Conservation (phyloP, 495 filamentous ascomycete genomes). For the Delitschia confertaspora region DNA sequence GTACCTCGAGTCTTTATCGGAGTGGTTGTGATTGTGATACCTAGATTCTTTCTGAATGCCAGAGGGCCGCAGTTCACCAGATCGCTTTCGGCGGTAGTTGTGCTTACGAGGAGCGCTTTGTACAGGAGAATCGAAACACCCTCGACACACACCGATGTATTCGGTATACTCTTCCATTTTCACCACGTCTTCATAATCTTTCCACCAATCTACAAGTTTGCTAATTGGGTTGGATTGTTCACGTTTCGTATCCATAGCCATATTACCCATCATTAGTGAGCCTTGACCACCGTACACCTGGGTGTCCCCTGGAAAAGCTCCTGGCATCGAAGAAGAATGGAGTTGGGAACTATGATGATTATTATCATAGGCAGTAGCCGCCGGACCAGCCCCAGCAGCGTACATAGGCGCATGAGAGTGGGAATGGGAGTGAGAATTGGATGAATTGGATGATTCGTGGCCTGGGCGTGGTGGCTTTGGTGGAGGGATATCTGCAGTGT, state of each 20-base stretch:
- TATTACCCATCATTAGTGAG: slow-evolving; percentile 18
- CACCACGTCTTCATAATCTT: slow-evolving; percentile 57
- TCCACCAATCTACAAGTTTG: slow-evolving; percentile 55
- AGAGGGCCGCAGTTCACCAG: slow-evolving; percentile 24
- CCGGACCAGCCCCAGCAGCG: slow-evolving; percentile 41
- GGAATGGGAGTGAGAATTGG: no score
- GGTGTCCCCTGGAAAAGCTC: slow-evolving; percentile 8
- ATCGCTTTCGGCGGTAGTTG: slow-evolving; percentile 39
- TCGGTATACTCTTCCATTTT: slow-evolving; percentile 69
- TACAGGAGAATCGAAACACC: slow-evolving; percentile 57
- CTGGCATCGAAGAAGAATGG: slow-evolving; percentile 32
- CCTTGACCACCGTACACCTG: slow-evolving; percentile 4
- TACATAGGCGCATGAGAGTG: slow-evolving; percentile 40
- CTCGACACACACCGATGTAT: slow-evolving; percentile 57
- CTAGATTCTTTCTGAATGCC: slow-evolving; percentile 27
- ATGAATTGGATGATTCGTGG: slow-evolving; percentile 28
- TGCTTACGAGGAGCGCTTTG: slow-evolving; percentile 58
- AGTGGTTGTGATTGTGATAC: slow-evolving; percentile 12
- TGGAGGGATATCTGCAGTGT: slow-evolving; percentile 12
- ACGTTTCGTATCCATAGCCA: slow-evolving; percentile 13
- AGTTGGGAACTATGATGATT: slow-evolving; percentile 36
- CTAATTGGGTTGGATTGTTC: slow-evolving; percentile 46
- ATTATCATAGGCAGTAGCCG: slow-evolving; percentile 38
- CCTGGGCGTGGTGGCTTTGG: slow-evolving; percentile 23
- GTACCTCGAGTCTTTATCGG: slow-evolving; percentile 42